Evolutionary conservation across 345 rosid genomes (phyloP), one percentile per base, ranked within the genome.

Genomic region (Eucalyptus sp.): DNA sequence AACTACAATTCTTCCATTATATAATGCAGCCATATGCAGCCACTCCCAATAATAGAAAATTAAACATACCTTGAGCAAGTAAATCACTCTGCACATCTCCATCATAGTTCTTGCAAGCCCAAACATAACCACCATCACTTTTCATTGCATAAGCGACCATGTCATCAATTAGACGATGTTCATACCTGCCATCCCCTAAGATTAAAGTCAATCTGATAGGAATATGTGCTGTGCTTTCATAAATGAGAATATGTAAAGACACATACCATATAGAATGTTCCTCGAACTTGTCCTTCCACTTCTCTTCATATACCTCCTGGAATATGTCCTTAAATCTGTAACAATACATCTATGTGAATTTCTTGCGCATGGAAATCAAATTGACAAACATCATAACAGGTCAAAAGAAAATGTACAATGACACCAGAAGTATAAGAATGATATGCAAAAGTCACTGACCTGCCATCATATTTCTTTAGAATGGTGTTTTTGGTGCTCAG

Each of bases 1-100:
- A 52, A 52, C 58, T 52, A 20, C 25, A 52, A 52, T 20, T 52
- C 54, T 52, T 52, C 58, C 58, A 52, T 52, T 52, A 52, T 3
- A 52, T 52, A 52, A 52, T 8, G 58, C 58, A 52, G 58, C 58
- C 27, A 76, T 76, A 41, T 20, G 48, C 84, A 86, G 68, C 49
- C 60, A 17, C 44, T 54, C 29, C n/a, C 62, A 48, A 14, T 50
- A 80, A 87, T 50, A 14, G 62, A 83, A 33, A 79, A 60, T 48
- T 79, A 87, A 86, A 41, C 44, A 85, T 87, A 96, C 98, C 99
- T 95, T 96, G 99, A 87, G 99, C 99, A 90, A 98, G 98, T 89
- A 98, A 95, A 94, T 98, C 99, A 90, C 99, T 98, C 91, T 95
- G 98, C 80, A 98, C 99, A 95, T 98, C 99, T 90, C 99, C 99